Conservation (phyloP, 1,284 basidiomycete genomes). For the Phellopilus nigrolimitatus region DNA sequence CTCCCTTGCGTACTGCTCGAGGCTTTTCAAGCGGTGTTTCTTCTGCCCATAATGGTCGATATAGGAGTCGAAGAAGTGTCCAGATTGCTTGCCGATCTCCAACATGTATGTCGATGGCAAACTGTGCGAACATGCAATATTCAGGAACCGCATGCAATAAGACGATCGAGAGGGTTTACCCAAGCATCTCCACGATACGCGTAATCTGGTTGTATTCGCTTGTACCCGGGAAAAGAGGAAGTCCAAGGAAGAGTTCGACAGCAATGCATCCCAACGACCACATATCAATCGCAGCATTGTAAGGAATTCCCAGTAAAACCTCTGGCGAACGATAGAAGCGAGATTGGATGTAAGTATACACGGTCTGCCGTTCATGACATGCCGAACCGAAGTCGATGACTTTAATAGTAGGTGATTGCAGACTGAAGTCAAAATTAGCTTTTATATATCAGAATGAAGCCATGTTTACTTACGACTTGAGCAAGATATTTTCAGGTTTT, state of each 20-base stretch:
- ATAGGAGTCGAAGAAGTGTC: slow-evolving; percentile 88
- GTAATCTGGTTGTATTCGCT: slow-evolving; percentile 99
- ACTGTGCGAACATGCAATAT: slow-evolving; percentile 34
- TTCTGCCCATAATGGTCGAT: slow-evolving; percentile 84
- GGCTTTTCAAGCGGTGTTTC: slow-evolving; percentile 83
- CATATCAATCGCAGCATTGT: slow-evolving; percentile 93
- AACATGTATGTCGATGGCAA: slow-evolving; percentile 91
- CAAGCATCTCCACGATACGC: slow-evolving; percentile 97
- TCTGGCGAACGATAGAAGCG: slow-evolving; percentile 98
- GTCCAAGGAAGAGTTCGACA: slow-evolving; percentile 93
- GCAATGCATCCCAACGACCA: slow-evolving; percentile 96
- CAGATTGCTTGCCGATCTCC: slow-evolving; percentile 93
- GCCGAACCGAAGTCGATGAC: slow-evolving; percentile 99
- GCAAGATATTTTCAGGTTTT: slow-evolving; percentile 94
- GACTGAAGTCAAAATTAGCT: slow-evolving; percentile 38
- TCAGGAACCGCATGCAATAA: slow-evolving; percentile 1
- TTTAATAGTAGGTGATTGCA: slow-evolving; percentile 98
- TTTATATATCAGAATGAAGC: slow-evolving; percentile 10
- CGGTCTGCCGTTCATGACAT: slow-evolving; percentile 97
- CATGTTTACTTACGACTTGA: slow-evolving; percentile 76
- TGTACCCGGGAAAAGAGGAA: slow-evolving; percentile 96
- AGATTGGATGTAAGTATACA: slow-evolving; percentile 99
- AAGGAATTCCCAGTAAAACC: slow-evolving; percentile 92
- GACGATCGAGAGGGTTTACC: slow-evolving; percentile 49
- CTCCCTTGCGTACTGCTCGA: slow-evolving; percentile 95